phyloP scores from a whole-genome alignment of 306 rosid species.

The Vigna angularis region DNA sequence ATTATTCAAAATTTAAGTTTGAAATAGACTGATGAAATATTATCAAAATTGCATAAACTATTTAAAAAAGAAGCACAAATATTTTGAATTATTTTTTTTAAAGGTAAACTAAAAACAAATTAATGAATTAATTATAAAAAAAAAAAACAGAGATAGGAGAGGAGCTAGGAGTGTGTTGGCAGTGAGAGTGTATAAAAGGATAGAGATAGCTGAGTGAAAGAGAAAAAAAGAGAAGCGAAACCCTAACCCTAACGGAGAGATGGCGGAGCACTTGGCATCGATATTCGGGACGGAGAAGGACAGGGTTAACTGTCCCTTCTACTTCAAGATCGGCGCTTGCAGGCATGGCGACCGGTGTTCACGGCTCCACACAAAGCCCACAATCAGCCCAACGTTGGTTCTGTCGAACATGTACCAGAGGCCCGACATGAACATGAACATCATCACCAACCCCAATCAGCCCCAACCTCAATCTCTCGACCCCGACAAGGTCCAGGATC shows the following conservation, averaged over 20 bases:
- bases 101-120: background rate
- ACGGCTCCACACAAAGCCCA: conserved; percentile 93
- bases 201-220: background rate
- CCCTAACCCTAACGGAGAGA: conserved; percentile 32
- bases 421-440: conserved; percentile 60
- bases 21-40: background rate
- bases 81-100: background rate
- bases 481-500: conserved; percentile 91
- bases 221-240: background rate
- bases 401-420: conserved; percentile 98
- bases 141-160: no score
- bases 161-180: no score
- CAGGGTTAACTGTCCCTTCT: conserved; percentile 95
- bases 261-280: conserved; percentile 99
- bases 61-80: no score
- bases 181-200: conserved; percentile 9
- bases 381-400: conserved; percentile 91
- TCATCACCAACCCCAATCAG: conserved; percentile 54
- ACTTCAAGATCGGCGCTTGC: conserved; percentile 99
- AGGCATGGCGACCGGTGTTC: conserved; percentile 99
- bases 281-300: conserved; percentile 98
- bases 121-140: background rate
- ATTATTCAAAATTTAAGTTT: background rate
- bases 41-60: no score
- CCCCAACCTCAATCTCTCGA: conserved; percentile 66